Evolutionary conservation across 208 protist species (phyloP).

Genomic region (Leishmania tropica): DNA sequence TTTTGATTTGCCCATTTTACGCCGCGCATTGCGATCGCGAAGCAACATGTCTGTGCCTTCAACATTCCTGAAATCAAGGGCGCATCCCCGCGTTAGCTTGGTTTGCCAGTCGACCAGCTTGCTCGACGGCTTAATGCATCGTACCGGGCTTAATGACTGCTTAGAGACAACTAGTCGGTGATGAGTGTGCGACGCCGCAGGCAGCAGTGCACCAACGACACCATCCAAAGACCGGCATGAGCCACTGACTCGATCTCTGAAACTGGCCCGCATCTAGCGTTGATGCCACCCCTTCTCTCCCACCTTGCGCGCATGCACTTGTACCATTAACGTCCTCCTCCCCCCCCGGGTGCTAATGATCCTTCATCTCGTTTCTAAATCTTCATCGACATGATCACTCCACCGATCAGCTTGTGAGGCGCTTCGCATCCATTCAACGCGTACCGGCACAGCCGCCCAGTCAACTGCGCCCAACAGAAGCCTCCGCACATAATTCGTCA

Average conservation of each 20-base stretch:
- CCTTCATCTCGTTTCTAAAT: not conserved
- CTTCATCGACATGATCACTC: not conserved
- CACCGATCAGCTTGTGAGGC: not conserved
- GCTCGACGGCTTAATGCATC: not conserved
- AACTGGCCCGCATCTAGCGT: not conserved
- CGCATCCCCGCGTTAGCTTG: not conserved
- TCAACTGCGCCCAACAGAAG: not conserved
- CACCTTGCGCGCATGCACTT: not conserved
- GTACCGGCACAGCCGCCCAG: not conserved
- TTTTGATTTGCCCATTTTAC: not conserved
- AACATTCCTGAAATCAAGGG: not conserved
- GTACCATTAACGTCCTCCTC: not conserved
- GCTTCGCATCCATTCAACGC: not conserved
- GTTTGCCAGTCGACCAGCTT: not conserved
- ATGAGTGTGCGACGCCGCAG: not conserved
- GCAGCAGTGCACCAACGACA: not conserved
- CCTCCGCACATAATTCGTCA: not conserved
- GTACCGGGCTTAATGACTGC: not conserved
- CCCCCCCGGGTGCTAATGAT: not conserved
- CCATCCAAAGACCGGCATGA: not conserved
- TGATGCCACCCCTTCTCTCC: not conserved
- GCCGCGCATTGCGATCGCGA: not conserved
- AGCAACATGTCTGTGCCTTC: not conserved
- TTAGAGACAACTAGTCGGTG: not conserved
- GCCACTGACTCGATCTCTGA: not conserved